phyloP scores from a whole-genome alignment of 768 basidiomycete species.

The Tricholomella constricta region DNA sequence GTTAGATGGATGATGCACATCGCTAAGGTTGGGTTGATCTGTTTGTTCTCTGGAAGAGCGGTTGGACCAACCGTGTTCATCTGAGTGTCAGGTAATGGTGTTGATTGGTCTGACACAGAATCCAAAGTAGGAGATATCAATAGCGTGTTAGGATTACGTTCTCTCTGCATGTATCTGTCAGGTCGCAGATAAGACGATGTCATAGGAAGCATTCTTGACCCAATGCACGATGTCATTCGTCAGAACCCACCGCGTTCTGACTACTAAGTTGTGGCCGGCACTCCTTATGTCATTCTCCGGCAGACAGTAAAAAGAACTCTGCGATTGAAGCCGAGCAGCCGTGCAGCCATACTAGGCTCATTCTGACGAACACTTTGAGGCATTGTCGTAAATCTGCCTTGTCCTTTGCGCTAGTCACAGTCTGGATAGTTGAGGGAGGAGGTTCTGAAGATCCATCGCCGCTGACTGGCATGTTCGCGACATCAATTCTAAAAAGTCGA shows the following conservation, averaged over 20 bases:
- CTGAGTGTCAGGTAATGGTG: not conserved
- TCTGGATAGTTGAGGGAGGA: too few species aligned
- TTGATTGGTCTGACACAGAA: not conserved
- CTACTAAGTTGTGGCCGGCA: slow-evolving; percentile 9
- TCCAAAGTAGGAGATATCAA: not conserved
- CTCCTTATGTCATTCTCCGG: slow-evolving; percentile 18
- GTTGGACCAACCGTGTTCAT: not conserved
- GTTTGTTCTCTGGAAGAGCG: not conserved
- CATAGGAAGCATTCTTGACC: slow-evolving; percentile 16
- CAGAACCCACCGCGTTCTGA: slow-evolving; percentile 26
- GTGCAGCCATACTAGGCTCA: slow-evolving; percentile 1
- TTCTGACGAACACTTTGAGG: slow-evolving; percentile 12
- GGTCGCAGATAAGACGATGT: not conserved
- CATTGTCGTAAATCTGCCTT: slow-evolving; percentile 9
- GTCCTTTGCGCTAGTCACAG: not conserved
- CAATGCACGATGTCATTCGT: slow-evolving; percentile 22
- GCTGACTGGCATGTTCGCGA: slow-evolving; percentile 3
- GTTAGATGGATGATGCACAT: slow-evolving; percentile 4
- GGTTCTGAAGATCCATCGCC: slow-evolving; percentile 23
- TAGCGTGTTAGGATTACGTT: not conserved
- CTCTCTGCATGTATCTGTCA: not conserved
- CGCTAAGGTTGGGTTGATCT: not conserved
- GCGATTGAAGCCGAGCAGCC: slow-evolving; percentile 17
- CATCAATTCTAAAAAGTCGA: too few species aligned
- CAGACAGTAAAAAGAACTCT: slow-evolving; percentile 26